phyloP scores from a whole-genome alignment of 371 early-diverging fungal species.

The Gilbertella persicaria region DNA sequence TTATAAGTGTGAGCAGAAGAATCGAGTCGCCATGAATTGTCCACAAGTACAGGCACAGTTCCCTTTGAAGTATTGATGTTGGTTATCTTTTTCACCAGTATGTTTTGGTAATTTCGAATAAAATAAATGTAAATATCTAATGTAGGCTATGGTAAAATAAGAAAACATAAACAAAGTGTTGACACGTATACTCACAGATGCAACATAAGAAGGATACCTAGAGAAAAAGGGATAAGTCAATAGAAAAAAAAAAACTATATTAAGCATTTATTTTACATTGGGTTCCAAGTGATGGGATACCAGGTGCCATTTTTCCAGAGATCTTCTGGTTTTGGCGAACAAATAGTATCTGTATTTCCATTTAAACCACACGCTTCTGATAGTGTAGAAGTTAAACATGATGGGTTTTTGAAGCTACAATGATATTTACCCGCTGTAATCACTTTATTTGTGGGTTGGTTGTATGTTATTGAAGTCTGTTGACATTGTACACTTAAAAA shows the following conservation, averaged over 20 bases:
- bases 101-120: slow-evolving; percentile 26
- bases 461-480: too few species aligned
- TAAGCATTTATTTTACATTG: slow-evolving; percentile 17
- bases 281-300: slow-evolving; percentile 33
- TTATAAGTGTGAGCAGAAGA: slow-evolving; percentile 12
- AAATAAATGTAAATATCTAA: slow-evolving; percentile 24
- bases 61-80: slow-evolving; percentile 14
- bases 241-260: neutral
- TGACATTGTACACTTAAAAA: too few species aligned
- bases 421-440: too few species aligned
- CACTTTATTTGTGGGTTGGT: too few species aligned
- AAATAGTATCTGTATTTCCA: slow-evolving; percentile 26
- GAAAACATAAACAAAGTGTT: too few species aligned
- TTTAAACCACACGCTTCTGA: slow-evolving; percentile 20
- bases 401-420: too few species aligned
- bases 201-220: slow-evolving; percentile 23
- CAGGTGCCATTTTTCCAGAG: slow-evolving; percentile 28
- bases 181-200: slow-evolving; percentile 17
- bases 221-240: neutral
- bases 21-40: slow-evolving; percentile 26
- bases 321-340: slow-evolving; percentile 27
- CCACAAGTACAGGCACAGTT: slow-evolving; percentile 17
- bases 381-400: too few species aligned
- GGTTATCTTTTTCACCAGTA: slow-evolving; percentile 16
- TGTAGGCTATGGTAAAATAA: slow-evolving; percentile 5